Base-by-base conservation (phyloP, 75 land plant species). In the Cunninghamia lanceolata region DNA sequence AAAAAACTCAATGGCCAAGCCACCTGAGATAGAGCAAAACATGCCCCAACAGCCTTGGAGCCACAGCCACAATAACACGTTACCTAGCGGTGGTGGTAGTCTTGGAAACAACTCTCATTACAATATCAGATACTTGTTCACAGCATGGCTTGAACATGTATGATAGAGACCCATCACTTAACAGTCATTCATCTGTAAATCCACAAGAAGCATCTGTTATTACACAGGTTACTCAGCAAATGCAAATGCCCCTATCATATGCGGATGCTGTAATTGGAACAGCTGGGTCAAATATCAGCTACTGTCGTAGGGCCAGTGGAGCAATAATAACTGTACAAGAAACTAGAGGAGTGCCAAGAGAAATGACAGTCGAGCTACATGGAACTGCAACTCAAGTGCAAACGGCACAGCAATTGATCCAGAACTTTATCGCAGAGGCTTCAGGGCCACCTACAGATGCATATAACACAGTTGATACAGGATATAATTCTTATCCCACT, bases 111-210 rank as follows among this genome's bases (percentile, higher is more conserved):
- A 53, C 52, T 56, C 85, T 21, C 32, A 84, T 11, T 84, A 59
- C 77, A 16, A 21, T 25, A 82, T 28, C 42, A 17, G 84, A 71
- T 19, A 45, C 46, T 21, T 36, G 40, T 28, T 53, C 78, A 40
- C 87, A 86, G 43, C 78, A 81, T 45, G 87, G 56, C 25, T 78
- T 86, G 25, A 45, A 85, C 39, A 54, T 86, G 84, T 86, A 86
- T 82, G 85, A 86, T 16, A 74, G 87, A 50, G 87, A 86, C 32
- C 85, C 85, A 0, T 5, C 53, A 52, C 81, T 46, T 81, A 35
- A 32, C 9, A 28, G 39, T 79, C 81, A 86, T 46, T 38, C 47
- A 86, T n/a, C 38, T 7, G 21, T 17, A 7, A 74, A 36, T 40
- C 34, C 35, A 3, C 86, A 45, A 32, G 36, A 86, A 47, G 28